Percentiles rank a stretch among this genome's conserved stretches.
phyloP scores from a whole-genome alignment of 768 basidiomycete species.

The Rhizopogon vulgaris region DNA sequence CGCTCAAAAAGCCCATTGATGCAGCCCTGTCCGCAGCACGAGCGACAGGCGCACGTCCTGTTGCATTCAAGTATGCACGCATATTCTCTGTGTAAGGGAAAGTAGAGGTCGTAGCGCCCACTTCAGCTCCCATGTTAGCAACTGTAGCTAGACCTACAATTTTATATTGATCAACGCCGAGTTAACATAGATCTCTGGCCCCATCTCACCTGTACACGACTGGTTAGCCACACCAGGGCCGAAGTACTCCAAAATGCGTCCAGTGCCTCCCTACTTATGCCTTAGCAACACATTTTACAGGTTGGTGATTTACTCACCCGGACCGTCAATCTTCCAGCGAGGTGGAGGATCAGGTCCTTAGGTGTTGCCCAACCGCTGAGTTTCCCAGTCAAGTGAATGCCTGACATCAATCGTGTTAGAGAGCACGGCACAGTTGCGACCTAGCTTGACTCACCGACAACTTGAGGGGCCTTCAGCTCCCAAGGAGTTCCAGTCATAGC shows the following conservation, averaged over 20 bases:
- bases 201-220: slow-evolving; percentile 77
- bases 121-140: slow-evolving; percentile 99
- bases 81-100: slow-evolving; percentile 94
- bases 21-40: slow-evolving; percentile 83
- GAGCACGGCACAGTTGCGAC: background rate
- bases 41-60: slow-evolving; percentile 82
- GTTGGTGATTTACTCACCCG: slow-evolving; percentile 46
- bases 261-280: slow-evolving; percentile 78
- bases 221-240: slow-evolving; percentile 85
- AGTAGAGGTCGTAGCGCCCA: slow-evolving; percentile 98
- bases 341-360: slow-evolving; percentile 92
- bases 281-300: background rate
- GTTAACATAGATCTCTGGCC: background rate
- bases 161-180: background rate
- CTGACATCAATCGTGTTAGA: slow-evolving; percentile 29
- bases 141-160: slow-evolving; percentile 80
- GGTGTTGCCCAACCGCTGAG: slow-evolving; percentile 90
- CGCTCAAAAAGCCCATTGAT: slow-evolving; percentile 63
- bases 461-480: slow-evolving; percentile 90
- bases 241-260: slow-evolving; percentile 94
- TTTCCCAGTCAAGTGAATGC: slow-evolving; percentile 83
- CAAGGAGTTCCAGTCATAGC: slow-evolving; percentile 97
- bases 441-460: slow-evolving; percentile 51
- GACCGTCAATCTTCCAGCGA: slow-evolving; percentile 92
- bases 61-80: slow-evolving; percentile 85